Percentiles rank a stretch among this genome's conserved stretches.
Conservation (phyloP, 1,284 basidiomycete genomes). For the Cutaneotrichosporon cavernicola region DNA sequence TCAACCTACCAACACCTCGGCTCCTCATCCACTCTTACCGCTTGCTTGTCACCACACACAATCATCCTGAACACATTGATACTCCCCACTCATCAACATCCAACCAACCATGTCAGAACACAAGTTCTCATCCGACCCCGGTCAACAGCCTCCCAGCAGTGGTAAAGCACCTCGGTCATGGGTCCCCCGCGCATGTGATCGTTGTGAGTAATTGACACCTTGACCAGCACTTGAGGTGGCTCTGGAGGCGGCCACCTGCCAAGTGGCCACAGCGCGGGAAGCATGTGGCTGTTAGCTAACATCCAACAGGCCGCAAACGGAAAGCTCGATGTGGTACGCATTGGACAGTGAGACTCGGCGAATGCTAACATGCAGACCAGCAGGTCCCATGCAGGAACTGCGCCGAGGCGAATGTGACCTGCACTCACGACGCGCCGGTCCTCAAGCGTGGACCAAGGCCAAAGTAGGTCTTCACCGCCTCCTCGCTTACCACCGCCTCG, state of each 20-base stretch:
- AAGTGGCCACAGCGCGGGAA: background rate
- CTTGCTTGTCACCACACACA: conserved; percentile 1
- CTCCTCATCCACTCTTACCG: background rate
- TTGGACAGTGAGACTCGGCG: too few species aligned
- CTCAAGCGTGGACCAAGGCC: conserved; percentile 39
- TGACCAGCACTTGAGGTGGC: background rate
- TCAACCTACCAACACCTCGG: background rate
- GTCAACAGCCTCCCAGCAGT: conserved; percentile 25
- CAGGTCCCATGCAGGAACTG: conserved; percentile 37
- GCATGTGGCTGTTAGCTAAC: background rate
- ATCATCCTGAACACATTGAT: background rate
- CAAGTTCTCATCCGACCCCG: conserved; percentile 13
- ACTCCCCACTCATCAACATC: background rate
- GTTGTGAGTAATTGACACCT: conserved; percentile 25
- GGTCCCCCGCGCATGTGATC: conserved; percentile 35
- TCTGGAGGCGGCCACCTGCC: background rate
- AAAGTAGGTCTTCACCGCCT: conserved; percentile 23
- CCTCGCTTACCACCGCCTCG: background rate
- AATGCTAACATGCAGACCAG: conserved; percentile 26
- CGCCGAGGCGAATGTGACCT: conserved; percentile 31
- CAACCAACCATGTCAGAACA: conserved; percentile 10
- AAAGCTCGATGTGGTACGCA: conserved; percentile 39
- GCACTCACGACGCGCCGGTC: conserved; percentile 39
- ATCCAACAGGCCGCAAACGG: conserved; percentile 31
- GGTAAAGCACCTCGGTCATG: conserved; percentile 31